Conservation (phyloP, 768 basidiomycete genomes). For the Punctularia strigosozonata region DNA sequence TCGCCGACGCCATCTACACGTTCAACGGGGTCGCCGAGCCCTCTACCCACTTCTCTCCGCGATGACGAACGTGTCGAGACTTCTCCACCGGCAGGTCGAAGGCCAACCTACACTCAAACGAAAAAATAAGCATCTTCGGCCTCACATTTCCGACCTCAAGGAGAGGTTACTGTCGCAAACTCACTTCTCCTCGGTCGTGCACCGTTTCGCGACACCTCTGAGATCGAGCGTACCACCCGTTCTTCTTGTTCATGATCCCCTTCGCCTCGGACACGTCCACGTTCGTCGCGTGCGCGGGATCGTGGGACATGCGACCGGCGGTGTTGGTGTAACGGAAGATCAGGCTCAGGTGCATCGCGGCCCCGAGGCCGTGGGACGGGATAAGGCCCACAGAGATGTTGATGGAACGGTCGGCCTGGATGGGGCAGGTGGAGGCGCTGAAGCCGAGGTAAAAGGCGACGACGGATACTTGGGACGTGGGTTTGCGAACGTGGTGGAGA, state of each 20-base stretch:
- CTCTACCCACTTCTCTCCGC: too few species aligned
- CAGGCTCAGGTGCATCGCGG: slow-evolving; percentile 72
- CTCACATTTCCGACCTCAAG: too few species aligned
- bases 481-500: slow-evolving; percentile 50
- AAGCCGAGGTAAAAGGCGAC: slow-evolving; percentile 84
- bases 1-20: too few species aligned
- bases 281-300: slow-evolving; percentile 29
- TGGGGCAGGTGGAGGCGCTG: slow-evolving; percentile 77
- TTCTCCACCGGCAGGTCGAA: too few species aligned
- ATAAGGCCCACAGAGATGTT: slow-evolving; percentile 93
- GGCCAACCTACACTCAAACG: too few species aligned
- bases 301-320: slow-evolving; percentile 39
- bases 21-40: too few species aligned
- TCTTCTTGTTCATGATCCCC: slow-evolving; percentile 60
- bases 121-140: too few species aligned
- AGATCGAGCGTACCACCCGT: slow-evolving; percentile 84
- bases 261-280: slow-evolving; percentile 54
- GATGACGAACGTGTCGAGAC: too few species aligned
- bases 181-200: too few species aligned
- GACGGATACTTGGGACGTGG: slow-evolving; percentile 40
- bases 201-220: slow-evolving; percentile 37
- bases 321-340: slow-evolving; percentile 74
- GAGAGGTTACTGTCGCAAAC: too few species aligned
- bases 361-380: slow-evolving; percentile 73
- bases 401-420: slow-evolving; percentile 58